Evolutionary conservation across 202 grass and related monocot species (phyloP).

Genomic region (Alloteropsis angusta): DNA sequence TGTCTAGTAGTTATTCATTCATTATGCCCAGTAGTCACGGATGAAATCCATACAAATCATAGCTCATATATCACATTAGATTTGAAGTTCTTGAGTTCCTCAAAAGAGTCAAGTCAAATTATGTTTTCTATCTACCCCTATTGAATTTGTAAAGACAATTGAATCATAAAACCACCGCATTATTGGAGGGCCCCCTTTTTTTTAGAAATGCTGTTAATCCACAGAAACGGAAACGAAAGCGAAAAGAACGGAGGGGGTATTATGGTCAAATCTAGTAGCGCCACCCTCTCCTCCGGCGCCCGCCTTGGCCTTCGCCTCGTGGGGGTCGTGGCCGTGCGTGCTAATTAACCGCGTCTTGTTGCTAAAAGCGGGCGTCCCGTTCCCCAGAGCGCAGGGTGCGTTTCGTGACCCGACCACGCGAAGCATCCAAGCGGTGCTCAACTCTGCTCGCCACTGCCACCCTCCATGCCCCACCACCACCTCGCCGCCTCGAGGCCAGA

Average conservation of each 20-base stretch:
- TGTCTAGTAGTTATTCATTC: too few relatives aligned
- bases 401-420: constrained; percentile 27
- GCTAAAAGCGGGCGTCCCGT: constrained; percentile 14
- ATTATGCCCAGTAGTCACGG: too few relatives aligned
- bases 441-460: constrained; percentile 40
- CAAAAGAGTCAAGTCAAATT: not conserved
- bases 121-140: not conserved
- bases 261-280: not conserved
- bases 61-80: not conserved
- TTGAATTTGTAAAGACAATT: not conserved
- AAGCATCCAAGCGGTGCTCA: constrained; percentile 34
- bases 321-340: not conserved
- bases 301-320: not conserved
- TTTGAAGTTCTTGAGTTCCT: too few relatives aligned
- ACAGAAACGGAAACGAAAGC: not conserved
- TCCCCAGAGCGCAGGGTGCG: not conserved
- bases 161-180: not conserved
- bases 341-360: constrained; percentile 5
- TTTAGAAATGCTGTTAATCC: not conserved
- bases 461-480: constrained; percentile 34
- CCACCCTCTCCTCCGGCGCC: not conserved
- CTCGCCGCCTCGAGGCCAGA: constrained; percentile 33
- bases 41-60: not conserved
- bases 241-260: not conserved
- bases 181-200: not conserved